Percentiles rank a stretch among this genome's conserved stretches.
Conservation (phyloP, 306 rosid species). For the Spatholobus suberectus region DNA sequence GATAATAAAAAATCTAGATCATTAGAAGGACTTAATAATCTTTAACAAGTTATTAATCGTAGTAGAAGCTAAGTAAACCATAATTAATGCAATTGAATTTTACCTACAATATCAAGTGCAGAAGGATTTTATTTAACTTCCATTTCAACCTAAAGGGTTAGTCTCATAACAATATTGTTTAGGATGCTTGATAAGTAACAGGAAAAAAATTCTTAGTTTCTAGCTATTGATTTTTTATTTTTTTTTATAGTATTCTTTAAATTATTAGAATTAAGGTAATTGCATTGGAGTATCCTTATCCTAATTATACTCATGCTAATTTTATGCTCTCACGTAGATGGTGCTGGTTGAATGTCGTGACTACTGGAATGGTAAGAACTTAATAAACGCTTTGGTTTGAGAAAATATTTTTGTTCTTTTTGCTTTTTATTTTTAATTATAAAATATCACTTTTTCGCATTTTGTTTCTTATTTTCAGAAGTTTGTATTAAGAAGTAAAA, state of each 20-base stretch:
- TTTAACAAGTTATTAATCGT: not conserved
- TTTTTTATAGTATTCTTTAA: not conserved
- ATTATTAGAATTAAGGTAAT: not conserved
- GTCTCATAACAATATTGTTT: not conserved
- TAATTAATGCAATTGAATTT: not conserved
- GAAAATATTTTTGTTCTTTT: not conserved
- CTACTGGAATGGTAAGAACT: constrained; percentile 70
- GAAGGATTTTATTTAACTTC: not conserved
- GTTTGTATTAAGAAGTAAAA: not conserved
- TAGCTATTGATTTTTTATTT: not conserved
- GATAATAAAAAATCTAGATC: not conserved
- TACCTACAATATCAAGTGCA: not conserved
- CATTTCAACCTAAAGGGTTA: not conserved
- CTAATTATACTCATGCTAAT: not conserved
- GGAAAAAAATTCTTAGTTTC: not conserved
- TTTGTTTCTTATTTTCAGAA: not conserved
- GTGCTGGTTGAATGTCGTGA: constrained; percentile 50
- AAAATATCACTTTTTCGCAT: not conserved
- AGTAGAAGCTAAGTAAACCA: not conserved
- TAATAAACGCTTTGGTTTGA: not conserved
- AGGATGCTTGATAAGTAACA: not conserved
- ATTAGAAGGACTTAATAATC: not conserved
- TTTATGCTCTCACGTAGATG: constrained; percentile 48
- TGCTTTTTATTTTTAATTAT: not conserved
- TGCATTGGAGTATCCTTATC: not conserved